These are phyloP conservation scores for Colletotrichum eleusines DNA, from an alignment of 2,329 filamentous ascomycete genomes.

Conservation along the genomic window DNA sequence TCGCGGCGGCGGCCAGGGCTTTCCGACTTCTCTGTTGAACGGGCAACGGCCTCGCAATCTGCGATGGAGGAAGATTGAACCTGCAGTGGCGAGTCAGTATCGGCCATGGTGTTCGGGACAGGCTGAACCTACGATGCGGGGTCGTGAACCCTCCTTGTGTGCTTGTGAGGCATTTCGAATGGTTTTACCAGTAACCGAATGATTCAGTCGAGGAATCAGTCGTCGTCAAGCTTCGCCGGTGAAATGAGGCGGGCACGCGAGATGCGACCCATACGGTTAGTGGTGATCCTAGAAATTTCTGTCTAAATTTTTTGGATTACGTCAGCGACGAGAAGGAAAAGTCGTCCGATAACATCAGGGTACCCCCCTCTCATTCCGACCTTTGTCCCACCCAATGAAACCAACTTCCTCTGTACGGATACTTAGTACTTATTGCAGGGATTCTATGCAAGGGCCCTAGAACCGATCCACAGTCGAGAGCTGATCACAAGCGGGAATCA, in stretches of 20 bases:
- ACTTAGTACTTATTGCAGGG: slow-evolving; percentile 4
- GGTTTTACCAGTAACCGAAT: neutral
- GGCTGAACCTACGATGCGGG: slow-evolving; percentile 61
- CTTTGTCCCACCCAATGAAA: slow-evolving; percentile 9
- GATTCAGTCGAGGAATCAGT: slow-evolving; percentile 3
- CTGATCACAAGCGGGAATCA: slow-evolving; percentile 33
- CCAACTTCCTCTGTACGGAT: neutral
- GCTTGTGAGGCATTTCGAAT: slow-evolving; percentile 84
- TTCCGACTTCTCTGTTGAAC: slow-evolving; percentile 49
- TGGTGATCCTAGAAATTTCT: neutral
- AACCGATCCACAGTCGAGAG: slow-evolving; percentile 29
- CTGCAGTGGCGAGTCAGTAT: slow-evolving; percentile 48
- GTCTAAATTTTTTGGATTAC: slow-evolving; percentile 30
- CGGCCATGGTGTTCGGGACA: neutral
- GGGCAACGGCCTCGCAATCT: slow-evolving; percentile 65
- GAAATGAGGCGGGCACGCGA: slow-evolving; percentile 3
- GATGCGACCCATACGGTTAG: no score
- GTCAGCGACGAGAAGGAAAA: slow-evolving; percentile 20
- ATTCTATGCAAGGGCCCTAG: slow-evolving; percentile 9
- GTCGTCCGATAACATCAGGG: slow-evolving; percentile 20
- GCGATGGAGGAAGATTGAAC: slow-evolving; percentile 63
- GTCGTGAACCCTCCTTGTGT: slow-evolving; percentile 75
- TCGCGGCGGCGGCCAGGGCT: slow-evolving; percentile 9
- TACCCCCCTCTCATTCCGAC: neutral
- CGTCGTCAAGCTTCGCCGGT: neutral